phyloP scores from a whole-genome alignment of 345 rosid genomes.

The Streptanthus diversifolius region DNA sequence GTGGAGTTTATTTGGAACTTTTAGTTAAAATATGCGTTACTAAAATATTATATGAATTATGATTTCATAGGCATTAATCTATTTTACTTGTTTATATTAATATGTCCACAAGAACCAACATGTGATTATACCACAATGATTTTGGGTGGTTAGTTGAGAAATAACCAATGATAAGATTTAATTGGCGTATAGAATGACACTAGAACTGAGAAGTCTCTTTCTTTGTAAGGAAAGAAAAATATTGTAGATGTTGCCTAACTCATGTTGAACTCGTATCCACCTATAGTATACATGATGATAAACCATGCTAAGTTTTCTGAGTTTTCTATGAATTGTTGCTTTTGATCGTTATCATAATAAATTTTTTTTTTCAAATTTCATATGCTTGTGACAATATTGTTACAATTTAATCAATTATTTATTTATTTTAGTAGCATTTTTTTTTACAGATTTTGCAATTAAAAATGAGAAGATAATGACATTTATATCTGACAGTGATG shows the following conservation, averaged over 20 bases:
- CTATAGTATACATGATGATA: not conserved
- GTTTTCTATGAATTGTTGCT: not conserved
- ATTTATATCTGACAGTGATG: too few relatives aligned
- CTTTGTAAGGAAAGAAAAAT: not conserved
- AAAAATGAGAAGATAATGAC: too few relatives aligned
- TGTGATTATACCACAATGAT: not conserved
- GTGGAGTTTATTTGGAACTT: too few relatives aligned
- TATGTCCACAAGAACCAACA: too few relatives aligned
- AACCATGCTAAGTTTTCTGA: not conserved
- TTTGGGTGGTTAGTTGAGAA: not conserved
- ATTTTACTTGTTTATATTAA: too few relatives aligned
- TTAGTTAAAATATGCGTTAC: too few relatives aligned
- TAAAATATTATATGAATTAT: too few relatives aligned
- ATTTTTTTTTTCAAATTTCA: not conserved
- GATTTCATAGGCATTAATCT: too few relatives aligned
- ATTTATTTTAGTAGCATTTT: too few relatives aligned
- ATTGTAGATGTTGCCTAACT: not conserved
- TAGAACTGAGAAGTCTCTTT: not conserved
- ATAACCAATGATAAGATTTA: not conserved
- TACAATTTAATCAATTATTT: too few relatives aligned
- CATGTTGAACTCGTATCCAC: not conserved
- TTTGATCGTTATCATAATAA: not conserved
- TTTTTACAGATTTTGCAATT: too few relatives aligned
- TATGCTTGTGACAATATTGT: too few relatives aligned
- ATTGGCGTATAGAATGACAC: not conserved